These are phyloP conservation scores for Sanchytrium tribonematis DNA, from an alignment of 371 early-diverging fungal species.

Conservation along the genomic window DNA sequence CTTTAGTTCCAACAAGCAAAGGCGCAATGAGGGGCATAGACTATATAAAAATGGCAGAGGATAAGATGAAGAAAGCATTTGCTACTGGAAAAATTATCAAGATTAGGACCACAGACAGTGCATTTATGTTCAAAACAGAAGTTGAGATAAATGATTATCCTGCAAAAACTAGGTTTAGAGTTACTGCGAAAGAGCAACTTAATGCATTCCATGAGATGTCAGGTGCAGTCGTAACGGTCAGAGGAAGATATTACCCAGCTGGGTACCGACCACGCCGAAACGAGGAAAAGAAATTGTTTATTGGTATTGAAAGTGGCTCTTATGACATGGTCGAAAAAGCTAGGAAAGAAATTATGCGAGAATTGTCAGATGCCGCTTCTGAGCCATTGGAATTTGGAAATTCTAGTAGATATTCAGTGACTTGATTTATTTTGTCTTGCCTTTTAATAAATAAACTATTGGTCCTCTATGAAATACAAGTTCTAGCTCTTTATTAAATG, in stretches of 20 bases:
- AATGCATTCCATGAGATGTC: neutral
- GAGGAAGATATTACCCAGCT: slow-evolving; percentile 1
- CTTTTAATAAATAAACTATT: neutral
- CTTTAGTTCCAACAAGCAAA: neutral
- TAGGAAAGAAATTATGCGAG: neutral
- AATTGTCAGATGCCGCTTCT: neutral
- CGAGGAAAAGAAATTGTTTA: neutral
- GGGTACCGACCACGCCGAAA: neutral
- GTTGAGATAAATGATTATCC: slow-evolving; percentile 2
- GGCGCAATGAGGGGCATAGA: neutral
- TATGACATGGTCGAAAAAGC: neutral
- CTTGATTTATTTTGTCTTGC: neutral
- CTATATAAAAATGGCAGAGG: neutral
- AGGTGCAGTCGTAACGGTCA: neutral
- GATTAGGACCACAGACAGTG: neutral
- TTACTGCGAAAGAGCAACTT: neutral
- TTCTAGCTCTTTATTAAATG: neutral
- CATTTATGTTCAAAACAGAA: neutral
- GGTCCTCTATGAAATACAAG: neutral
- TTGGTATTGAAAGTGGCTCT: neutral
- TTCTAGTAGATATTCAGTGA: neutral
- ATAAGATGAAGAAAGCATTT: neutral
- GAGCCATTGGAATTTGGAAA: neutral
- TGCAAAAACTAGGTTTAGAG: neutral
- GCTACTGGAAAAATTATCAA: neutral